Evolutionary conservation across 768 basidiomycete species (phyloP).

Genomic region (Podaxis sp.): DNA sequence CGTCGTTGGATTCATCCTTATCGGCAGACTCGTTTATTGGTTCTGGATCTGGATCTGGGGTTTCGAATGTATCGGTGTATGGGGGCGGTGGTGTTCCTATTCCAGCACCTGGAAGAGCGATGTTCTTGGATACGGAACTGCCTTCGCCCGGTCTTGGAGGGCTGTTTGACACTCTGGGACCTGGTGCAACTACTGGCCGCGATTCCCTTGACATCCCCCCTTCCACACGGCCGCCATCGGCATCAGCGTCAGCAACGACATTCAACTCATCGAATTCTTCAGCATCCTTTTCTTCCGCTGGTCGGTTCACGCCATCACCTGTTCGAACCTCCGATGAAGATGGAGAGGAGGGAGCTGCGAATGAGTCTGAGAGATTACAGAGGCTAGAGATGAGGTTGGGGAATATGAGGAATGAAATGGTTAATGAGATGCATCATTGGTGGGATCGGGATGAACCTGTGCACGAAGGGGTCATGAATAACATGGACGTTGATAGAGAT

Average conservation of each 20-base stretch:
- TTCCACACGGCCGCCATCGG: not conserved
- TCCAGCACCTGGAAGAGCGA: not conserved
- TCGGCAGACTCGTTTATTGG: not conserved
- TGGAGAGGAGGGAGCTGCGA: not conserved
- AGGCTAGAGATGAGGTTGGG: slow-evolving; percentile 7
- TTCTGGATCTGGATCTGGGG: slow-evolving; percentile 3
- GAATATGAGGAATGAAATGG: not conserved
- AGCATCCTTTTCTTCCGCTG: slow-evolving; percentile 6
- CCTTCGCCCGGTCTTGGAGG: slow-evolving; percentile 12
- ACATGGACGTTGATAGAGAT: not conserved
- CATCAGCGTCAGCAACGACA: not conserved
- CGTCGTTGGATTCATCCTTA: slow-evolving; percentile 9
- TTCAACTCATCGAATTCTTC: slow-evolving; percentile 8
- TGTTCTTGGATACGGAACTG: slow-evolving; percentile 12
- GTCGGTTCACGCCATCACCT: slow-evolving; percentile 5
- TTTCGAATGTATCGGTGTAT: not conserved
- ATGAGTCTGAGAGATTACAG: not conserved
- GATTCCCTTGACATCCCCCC: not conserved
- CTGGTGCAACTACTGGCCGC: not conserved
- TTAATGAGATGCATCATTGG: not conserved
- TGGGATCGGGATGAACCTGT: not conserved
- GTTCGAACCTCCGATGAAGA: slow-evolving; percentile 3
- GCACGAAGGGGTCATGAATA: not conserved
- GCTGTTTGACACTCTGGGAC: slow-evolving; percentile 4
- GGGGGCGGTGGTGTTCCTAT: not conserved